Evolutionary conservation across 495 filamentous ascomycete genomes (phyloP).

Genomic region (Hyphodiscus hymeniophilus): DNA sequence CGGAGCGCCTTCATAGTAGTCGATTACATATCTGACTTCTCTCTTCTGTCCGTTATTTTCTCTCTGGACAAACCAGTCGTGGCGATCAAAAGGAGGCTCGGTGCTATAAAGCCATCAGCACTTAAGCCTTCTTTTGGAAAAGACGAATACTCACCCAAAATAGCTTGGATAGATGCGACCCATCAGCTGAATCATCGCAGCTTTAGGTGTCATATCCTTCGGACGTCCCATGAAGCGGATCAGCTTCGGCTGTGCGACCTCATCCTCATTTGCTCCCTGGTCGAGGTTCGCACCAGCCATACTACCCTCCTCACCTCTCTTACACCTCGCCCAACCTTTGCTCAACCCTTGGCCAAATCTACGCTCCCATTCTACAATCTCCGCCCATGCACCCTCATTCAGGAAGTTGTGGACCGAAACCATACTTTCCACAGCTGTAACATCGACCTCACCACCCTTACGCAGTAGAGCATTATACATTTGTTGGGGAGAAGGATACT

Average conservation of each 20-base stretch:
- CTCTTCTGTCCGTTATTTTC: slow-evolving; percentile 47
- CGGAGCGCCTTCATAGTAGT: slow-evolving; percentile 85
- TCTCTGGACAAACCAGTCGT: slow-evolving; percentile 90
- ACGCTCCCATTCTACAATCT: slow-evolving; percentile 88
- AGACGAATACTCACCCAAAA: slow-evolving; percentile 52
- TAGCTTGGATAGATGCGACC: slow-evolving; percentile 69
- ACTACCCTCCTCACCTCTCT: slow-evolving; percentile 58
- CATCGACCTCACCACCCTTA: slow-evolving; percentile 89
- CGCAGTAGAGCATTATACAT: slow-evolving; percentile 98
- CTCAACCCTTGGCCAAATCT: slow-evolving; percentile 65
- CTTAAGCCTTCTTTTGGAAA: background rate
- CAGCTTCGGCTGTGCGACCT: slow-evolving; percentile 52
- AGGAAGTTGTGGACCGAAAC: slow-evolving; percentile 96
- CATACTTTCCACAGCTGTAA: slow-evolving; percentile 93
- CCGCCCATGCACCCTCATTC: slow-evolving; percentile 93
- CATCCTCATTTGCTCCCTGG: slow-evolving; percentile 33
- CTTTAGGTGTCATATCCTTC: slow-evolving; percentile 84
- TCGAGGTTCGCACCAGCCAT: slow-evolving; percentile 25
- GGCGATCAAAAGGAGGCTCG: slow-evolving; percentile 90
- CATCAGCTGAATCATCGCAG: slow-evolving; percentile 67
- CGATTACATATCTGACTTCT: slow-evolving; percentile 92
- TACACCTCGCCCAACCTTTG: slow-evolving; percentile 67
- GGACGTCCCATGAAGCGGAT: slow-evolving; percentile 83
- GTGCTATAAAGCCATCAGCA: slow-evolving; percentile 35
- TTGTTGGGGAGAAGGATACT: slow-evolving; percentile 95